phyloP scores from a whole-genome alignment of 2,329 filamentous ascomycete species.

The Moelleriella libera region DNA sequence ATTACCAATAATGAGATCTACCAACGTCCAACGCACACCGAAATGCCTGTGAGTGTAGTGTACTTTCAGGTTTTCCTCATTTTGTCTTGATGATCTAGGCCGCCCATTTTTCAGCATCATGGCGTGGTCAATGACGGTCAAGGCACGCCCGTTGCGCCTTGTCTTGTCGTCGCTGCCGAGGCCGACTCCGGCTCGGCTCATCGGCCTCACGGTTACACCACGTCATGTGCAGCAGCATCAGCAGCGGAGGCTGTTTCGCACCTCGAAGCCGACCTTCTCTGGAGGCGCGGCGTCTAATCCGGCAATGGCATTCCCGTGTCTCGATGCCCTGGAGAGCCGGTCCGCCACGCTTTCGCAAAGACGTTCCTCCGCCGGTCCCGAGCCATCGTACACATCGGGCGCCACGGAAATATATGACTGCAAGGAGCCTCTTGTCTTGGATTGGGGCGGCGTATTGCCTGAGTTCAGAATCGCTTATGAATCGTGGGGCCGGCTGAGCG shows the following conservation, averaged over 20 bases:
- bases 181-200: conserved; percentile 1
- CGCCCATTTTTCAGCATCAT: conserved; percentile 2
- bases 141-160: conserved; percentile 4
- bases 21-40: not conserved
- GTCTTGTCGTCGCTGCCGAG: not conserved
- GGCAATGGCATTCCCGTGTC: conserved; percentile 78
- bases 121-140: conserved; percentile 4
- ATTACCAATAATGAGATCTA: not conserved
- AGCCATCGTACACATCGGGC: conserved; percentile 87
- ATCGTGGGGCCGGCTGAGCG: conserved; percentile 74
- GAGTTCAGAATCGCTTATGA: conserved; percentile 89
- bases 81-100: not conserved
- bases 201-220: not conserved
- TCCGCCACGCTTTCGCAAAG: conserved; percentile 48
- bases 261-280: conserved; percentile 10
- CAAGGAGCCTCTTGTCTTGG: conserved; percentile 60
- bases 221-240: not conserved
- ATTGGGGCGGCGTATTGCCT: conserved; percentile 88
- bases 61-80: not conserved
- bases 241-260: not conserved
- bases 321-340: conserved; percentile 69
- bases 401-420: conserved; percentile 69
- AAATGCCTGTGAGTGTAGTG: not conserved
- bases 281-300: conserved; percentile 51
- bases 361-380: conserved; percentile 62